These are phyloP conservation scores for Coniochaeta hoffmannii DNA, from an alignment of 2,329 filamentous ascomycete species.

Conservation along the genomic window DNA sequence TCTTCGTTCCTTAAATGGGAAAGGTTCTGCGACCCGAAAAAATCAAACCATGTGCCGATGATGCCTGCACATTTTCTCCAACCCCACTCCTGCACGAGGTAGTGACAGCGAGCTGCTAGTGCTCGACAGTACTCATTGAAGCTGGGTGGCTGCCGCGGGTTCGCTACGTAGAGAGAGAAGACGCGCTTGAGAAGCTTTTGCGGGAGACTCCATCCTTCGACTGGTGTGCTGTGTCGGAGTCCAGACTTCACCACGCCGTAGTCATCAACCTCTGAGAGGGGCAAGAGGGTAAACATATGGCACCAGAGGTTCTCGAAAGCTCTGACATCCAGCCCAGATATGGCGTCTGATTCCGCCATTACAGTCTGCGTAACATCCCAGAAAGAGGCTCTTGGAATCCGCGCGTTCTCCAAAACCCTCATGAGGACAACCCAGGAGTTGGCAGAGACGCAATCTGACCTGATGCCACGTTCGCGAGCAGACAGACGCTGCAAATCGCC, in stretches of 20 bases:
- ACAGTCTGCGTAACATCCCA: constrained; percentile 49
- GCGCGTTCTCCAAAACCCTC: constrained; percentile 40
- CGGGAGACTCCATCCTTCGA: constrained; percentile 55
- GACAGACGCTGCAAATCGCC: constrained; percentile 35
- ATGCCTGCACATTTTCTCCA: constrained; percentile 53
- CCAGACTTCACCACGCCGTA: constrained; percentile 38
- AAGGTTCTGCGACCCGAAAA: constrained; percentile 56
- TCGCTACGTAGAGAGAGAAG: constrained; percentile 50
- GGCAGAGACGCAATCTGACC: constrained; percentile 31
- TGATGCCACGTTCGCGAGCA: constrained; percentile 44
- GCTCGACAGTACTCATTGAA: constrained; percentile 61
- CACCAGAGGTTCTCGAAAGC: constrained; percentile 51
- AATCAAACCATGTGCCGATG: constrained; percentile 58
- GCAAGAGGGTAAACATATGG: constrained; percentile 51
- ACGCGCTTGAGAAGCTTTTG: constrained; percentile 49
- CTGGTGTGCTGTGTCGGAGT: constrained; percentile 24
- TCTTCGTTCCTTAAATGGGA: constrained; percentile 59
- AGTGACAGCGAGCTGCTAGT: constrained; percentile 53
- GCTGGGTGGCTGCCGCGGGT: constrained; percentile 46
- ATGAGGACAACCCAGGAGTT: constrained; percentile 55
- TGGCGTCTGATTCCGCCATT: constrained; percentile 27
- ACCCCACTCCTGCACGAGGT: constrained; percentile 57
- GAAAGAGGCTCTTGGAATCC: constrained; percentile 46
- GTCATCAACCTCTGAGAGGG: constrained; percentile 52
- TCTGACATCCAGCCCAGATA: constrained; percentile 32